A percentile compares a stretch with the other conserved stretches of the same genome.
phyloP scores from a whole-genome alignment of 1,284 basidiomycete genomes.

The Apiotrichum laibachii region DNA sequence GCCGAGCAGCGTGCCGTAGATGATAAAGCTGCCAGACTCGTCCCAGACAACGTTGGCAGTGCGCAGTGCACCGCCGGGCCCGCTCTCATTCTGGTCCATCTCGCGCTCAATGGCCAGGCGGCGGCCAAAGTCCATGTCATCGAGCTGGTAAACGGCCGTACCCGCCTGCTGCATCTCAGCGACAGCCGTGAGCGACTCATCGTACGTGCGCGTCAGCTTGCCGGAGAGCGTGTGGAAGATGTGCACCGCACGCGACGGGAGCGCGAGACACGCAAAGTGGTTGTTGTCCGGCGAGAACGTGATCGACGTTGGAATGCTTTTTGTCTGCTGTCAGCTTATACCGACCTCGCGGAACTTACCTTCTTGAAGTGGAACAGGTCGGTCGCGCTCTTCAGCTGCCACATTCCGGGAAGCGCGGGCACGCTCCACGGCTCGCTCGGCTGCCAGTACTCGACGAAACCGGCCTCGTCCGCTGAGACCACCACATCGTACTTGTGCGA shows the following conservation, averaged over 20 bases:
- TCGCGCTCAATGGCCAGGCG: conserved; percentile 89
- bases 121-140: conserved; percentile 99
- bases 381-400: conserved; percentile 86
- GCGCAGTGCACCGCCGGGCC: conserved; percentile 47
- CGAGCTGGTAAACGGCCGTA: conserved; percentile 82
- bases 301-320: conserved; percentile 84
- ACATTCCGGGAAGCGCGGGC: conserved; percentile 75
- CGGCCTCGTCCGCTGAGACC: conserved; percentile 88
- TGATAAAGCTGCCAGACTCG: conserved; percentile 87
- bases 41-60: conserved; percentile 93
- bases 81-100: conserved; percentile 59
- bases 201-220: conserved; percentile 87
- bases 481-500: conserved; percentile 86
- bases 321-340: conserved; percentile 67
- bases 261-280: conserved; percentile 86
- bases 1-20: conserved; percentile 90
- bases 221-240: conserved; percentile 88
- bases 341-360: background rate
- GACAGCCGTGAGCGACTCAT: conserved; percentile 86
- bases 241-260: conserved; percentile 88
- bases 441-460: conserved; percentile 97
- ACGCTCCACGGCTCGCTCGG: conserved; percentile 79
- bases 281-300: conserved; percentile 83
- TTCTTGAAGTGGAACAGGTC: conserved; percentile 99
- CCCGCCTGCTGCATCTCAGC: conserved; percentile 97